These are phyloP conservation scores for Saccharomycopsis sp. DNA, from an alignment of 805 yeast genomes.

Conservation along the genomic window DNA sequence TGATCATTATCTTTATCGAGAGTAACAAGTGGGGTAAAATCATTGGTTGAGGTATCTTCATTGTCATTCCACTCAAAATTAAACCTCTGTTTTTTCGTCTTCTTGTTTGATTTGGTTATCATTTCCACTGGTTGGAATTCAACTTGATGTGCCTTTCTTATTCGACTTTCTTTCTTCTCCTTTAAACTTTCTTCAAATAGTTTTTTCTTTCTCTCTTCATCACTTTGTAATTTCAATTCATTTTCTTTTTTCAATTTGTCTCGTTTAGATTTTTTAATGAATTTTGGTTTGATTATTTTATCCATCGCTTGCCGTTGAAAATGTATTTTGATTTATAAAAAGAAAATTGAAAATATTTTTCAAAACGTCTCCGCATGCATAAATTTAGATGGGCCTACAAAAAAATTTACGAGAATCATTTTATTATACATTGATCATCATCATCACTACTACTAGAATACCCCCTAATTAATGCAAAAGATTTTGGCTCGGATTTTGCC, in stretches of 20 bases:
- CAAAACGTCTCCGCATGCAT: background rate
- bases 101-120: conserved; percentile 18
- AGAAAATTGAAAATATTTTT: background rate
- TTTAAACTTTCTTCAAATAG: conserved; percentile 14
- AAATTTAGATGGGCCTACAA: too few species aligned
- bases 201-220: conserved; percentile 9
- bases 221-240: background rate
- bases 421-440: conserved; percentile 2
- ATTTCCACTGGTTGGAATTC: conserved; percentile 3
- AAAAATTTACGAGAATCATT: too few species aligned
- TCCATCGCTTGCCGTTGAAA: background rate
- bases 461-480: conserved; percentile 7
- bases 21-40: conserved; percentile 32
- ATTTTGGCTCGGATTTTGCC: background rate
- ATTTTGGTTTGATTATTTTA: conserved; percentile 14
- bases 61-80: conserved; percentile 61
- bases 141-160: background rate
- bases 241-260: conserved; percentile 15
- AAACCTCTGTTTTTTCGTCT: conserved; percentile 36
- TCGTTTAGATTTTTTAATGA: conserved; percentile 18
- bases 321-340: background rate
- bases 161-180: conserved; percentile 14
- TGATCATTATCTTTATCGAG: conserved; percentile 21
- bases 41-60: conserved; percentile 55
- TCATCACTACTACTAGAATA: conserved; percentile 16